Base-by-base conservation (phyloP, 2,329 filamentous ascomycete genomes). In the Lachnellula suecica region DNA sequence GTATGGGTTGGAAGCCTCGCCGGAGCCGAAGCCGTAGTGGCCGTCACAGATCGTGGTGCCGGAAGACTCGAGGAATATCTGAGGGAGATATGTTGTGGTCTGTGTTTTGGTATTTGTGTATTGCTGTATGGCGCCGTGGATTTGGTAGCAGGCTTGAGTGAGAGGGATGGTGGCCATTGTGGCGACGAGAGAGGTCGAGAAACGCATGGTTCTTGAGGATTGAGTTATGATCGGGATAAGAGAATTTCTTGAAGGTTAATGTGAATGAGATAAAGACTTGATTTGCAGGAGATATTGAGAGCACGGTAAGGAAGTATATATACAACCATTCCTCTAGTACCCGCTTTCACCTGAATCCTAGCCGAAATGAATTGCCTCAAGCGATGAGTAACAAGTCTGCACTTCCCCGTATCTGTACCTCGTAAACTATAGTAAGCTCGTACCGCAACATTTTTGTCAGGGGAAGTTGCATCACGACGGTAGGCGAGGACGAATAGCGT, bases 141-240 rank as follows among this genome's bases (percentile, higher is more conserved):
- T 40, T 31, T 44, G 48, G 40, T 51, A 54, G 35, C 52, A 54
- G 19, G 52, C 51, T 29, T 44, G 22, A 13, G 47, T 27, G 17
- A 47, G 40, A 20, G 47, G 47, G 8, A 49, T 15, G 8, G 35
- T 17, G 2, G 43, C 17, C 5, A 41, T 31, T 8, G 38, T 37
- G 13, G 42, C 22, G 11, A 34, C 8, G 25, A 50, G 25, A n/a
- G 44, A 20, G 22, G n/a, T 31, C 23, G 47, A 42, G 35, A 44
- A 11, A 41, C 41, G 51, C 51, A 53, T 53, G 11, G 15, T 49
- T 34, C 42, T 31, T 4, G 4, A 11, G 19, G 38, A 23, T 3
- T 17, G 19, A 13, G 20, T 42, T 11, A 11, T 42, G 19, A 7
- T 42, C 4, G 38, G n/a, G n/a, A 19, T 42, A 11, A 31, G 29